These are phyloP conservation scores for Sanghuangporus baumii DNA, from an alignment of 1,284 basidiomycete genomes.

Conservation along the genomic window DNA sequence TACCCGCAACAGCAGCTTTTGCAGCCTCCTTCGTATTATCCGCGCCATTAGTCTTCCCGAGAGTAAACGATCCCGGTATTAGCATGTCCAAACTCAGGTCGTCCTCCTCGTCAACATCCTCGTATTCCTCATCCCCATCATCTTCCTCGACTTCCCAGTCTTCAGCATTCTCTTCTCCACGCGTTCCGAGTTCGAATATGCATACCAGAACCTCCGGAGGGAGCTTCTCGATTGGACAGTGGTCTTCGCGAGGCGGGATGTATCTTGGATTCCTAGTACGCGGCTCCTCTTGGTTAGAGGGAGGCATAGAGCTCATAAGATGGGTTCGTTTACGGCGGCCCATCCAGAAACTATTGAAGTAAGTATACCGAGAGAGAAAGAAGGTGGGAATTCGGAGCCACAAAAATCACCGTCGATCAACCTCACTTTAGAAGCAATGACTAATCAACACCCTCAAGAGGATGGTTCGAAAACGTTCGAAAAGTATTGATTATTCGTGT, in stretches of 20 bases:
- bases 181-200: constrained; percentile 48
- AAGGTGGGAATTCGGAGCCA: too few relatives aligned
- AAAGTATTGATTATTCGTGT: too few relatives aligned
- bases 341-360: too few relatives aligned
- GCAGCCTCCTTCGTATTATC: constrained; percentile 15
- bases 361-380: too few relatives aligned
- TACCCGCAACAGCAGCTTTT: constrained; percentile 20
- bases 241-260: constrained; percentile 7
- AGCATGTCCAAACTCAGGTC: constrained; percentile 12
- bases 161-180: constrained; percentile 31
- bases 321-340: too few relatives aligned
- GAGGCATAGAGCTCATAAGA: too few relatives aligned
- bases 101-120: constrained; percentile 20
- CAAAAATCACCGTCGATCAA: too few relatives aligned
- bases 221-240: constrained; percentile 43
- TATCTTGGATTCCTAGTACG: constrained; percentile 9
- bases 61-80: constrained; percentile 12
- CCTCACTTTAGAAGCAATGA: too few relatives aligned
- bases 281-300: not conserved
- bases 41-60: not conserved
- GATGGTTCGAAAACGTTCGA: too few relatives aligned
- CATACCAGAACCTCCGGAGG: constrained; percentile 53
- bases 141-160: constrained; percentile 21
- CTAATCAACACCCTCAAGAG: too few relatives aligned
- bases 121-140: constrained; percentile 19